Base-by-base conservation (phyloP, 2,329 filamentous ascomycete species). In the Trichoderma koningiopsis region DNA sequence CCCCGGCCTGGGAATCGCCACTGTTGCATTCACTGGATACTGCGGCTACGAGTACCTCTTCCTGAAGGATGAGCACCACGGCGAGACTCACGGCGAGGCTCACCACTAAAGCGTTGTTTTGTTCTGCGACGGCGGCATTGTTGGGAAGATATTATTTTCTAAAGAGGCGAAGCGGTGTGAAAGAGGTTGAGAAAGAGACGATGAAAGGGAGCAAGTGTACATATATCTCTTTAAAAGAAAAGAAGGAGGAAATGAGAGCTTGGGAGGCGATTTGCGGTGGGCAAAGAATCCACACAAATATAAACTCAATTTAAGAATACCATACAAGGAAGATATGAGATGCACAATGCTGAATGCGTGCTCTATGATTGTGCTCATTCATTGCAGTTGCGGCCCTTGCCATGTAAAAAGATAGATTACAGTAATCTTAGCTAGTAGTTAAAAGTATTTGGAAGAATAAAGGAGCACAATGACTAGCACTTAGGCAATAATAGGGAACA, bases 11-110 rank as follows among this genome's bases (percentile, higher is more conserved):
- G 96, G 96, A 73, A 97, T 95, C 75, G 96, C 94, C 37, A 92
- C 92, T 5, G 94, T 96, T 70, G 94, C 95, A 57, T 99, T 99
- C 80, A 89, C 91, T 61, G 90, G 85, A 72, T 99, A 99, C 84
- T 93, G 94, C 80, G 89, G 88, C 71, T 97, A 93, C 81, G 96
- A 99, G 84, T 88, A 96, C 80, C 83, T 96, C 68, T 97, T 97
- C 81, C 79, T 97, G 75, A 87, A 91, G 77, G 91, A 94, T 72
- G 87, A 90, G 72, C 87, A 90, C 74, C 83, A 82, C 72, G 81
- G 82, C 71, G 77, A 77, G 58, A 82, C 78, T 52, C 86, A 90
- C 73, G 84, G 82, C 72, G 84, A 76, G 69, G 87, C 89, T 78
- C 88, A 91, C 79, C 88, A 91, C 79, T 90, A 82, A 53, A 69